These are phyloP conservation scores for Scortechinia acanthostroma DNA, from an alignment of 2,329 filamentous ascomycete genomes.

Conservation along the genomic window DNA sequence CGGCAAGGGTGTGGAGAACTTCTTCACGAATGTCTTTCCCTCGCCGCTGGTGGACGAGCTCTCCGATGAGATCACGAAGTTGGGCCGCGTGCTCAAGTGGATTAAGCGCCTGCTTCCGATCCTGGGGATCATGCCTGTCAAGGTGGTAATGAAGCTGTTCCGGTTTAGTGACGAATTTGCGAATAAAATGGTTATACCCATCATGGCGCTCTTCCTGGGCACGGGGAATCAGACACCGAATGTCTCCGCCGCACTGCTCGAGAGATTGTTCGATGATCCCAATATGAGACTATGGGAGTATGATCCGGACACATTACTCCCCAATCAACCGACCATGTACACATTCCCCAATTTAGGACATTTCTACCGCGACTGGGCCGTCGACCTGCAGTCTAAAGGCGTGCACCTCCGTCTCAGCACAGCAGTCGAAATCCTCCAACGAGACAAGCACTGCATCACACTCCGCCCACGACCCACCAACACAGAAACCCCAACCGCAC, in stretches of 20 bases:
- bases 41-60: slow-evolving; percentile 47
- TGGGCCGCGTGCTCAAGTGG: slow-evolving; percentile 44
- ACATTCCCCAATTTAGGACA: slow-evolving; percentile 55
- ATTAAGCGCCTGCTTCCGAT: slow-evolving; percentile 52
- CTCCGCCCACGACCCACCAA: slow-evolving; percentile 32
- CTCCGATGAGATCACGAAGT: slow-evolving; percentile 45
- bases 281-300: slow-evolving; percentile 55
- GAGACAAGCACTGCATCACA: slow-evolving; percentile 40
- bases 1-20: slow-evolving; percentile 45
- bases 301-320: slow-evolving; percentile 41
- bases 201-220: slow-evolving; percentile 68
- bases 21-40: slow-evolving; percentile 62
- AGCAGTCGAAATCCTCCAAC: slow-evolving; percentile 41
- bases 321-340: slow-evolving; percentile 58
- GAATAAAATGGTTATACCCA: slow-evolving; percentile 64
- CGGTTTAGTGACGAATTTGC: slow-evolving; percentile 64
- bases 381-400: slow-evolving; percentile 41
- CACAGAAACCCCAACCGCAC: slow-evolving; percentile 27
- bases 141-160: slow-evolving; percentile 59
- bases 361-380: slow-evolving; percentile 53
- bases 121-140: slow-evolving; percentile 54
- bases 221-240: slow-evolving; percentile 71
- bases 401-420: slow-evolving; percentile 48
- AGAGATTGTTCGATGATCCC: slow-evolving; percentile 47
- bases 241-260: slow-evolving; percentile 62